Conservation (phyloP, 441 rosid species). For the Euphorbia corollata region DNA sequence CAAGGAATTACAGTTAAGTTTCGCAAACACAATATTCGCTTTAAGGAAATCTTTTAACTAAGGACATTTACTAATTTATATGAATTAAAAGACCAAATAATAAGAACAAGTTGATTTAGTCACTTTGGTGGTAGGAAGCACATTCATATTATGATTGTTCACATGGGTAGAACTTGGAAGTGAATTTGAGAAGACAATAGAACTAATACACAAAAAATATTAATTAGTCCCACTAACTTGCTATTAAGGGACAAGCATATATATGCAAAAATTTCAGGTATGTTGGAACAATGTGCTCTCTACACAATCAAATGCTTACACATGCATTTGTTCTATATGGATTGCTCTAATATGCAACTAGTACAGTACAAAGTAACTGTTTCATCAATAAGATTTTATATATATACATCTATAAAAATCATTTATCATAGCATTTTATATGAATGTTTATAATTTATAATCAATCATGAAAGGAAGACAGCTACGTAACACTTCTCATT, state of each 20-base stretch:
- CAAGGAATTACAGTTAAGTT: not conserved
- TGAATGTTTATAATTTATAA: too few relatives aligned
- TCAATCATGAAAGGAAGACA: not conserved
- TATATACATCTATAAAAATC: not conserved
- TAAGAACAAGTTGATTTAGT: not conserved
- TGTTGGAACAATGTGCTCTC: not conserved
- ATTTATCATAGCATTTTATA: not conserved
- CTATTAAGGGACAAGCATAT: not conserved
- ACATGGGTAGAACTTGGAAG: not conserved
- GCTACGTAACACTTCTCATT: not conserved
- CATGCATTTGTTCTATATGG: not conserved
- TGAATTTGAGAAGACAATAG: not conserved
- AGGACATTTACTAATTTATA: not conserved
- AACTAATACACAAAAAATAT: not conserved
- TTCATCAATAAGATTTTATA: not conserved
- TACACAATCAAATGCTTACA: not conserved
- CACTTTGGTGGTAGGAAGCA: not conserved
- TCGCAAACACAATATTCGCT: not conserved
- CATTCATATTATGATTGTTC: not conserved
- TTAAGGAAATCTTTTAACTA: not conserved
- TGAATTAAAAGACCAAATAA: not conserved
- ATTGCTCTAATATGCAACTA: not conserved
- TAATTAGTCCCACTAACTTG: not conserved
- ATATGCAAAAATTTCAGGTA: not conserved
- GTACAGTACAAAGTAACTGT: not conserved